Conservation (phyloP, 2,329 filamentous ascomycete species). For the Fusarium sp. region DNA sequence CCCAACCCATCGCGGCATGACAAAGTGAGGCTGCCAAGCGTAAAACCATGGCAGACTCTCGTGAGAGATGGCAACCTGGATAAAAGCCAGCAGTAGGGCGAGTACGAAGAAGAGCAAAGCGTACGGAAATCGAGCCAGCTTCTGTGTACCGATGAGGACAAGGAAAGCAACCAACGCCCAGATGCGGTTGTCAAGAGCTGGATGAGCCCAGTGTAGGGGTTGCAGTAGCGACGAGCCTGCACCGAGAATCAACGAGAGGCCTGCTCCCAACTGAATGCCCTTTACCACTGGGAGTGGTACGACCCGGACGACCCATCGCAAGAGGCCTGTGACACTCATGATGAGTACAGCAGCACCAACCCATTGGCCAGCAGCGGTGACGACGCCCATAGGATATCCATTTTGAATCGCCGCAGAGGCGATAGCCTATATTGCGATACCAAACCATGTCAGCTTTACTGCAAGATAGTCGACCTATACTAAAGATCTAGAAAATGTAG, state of each 20-base stretch:
- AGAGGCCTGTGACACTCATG: slow-evolving; percentile 84
- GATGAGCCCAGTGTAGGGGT: slow-evolving; percentile 77
- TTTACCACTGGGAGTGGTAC: slow-evolving; percentile 92
- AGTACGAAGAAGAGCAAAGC: slow-evolving; percentile 80
- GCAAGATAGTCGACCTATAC: not conserved
- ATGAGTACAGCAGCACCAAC: slow-evolving; percentile 81
- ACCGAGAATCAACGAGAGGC: slow-evolving; percentile 84
- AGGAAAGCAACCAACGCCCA: slow-evolving; percentile 84
- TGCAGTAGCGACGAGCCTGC: slow-evolving; percentile 79
- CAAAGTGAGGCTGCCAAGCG: slow-evolving; percentile 72
- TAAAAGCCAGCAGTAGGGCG: slow-evolving; percentile 76
- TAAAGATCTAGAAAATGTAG: not conserved
- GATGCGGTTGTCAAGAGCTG: slow-evolving; percentile 82
- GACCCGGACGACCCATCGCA: slow-evolving; percentile 79
- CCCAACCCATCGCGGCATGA: slow-evolving; percentile 55
- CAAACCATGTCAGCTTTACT: slow-evolving; percentile 6
- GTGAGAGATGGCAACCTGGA: slow-evolving; percentile 54
- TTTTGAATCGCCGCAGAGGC: slow-evolving; percentile 89
- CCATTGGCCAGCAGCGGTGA: slow-evolving; percentile 84
- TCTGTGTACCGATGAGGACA: slow-evolving; percentile 77
- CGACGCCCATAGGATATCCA: slow-evolving; percentile 64
- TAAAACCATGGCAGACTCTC: slow-evolving; percentile 66
- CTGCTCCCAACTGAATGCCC: slow-evolving; percentile 94
- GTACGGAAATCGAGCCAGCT: slow-evolving; percentile 79
- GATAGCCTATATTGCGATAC: slow-evolving; percentile 72